Percentiles rank a stretch among this genome's conserved stretches.
These are phyloP conservation scores for Colletotrichum sp. DNA, from an alignment of 2,329 filamentous ascomycete genomes.

Conservation along the genomic window DNA sequence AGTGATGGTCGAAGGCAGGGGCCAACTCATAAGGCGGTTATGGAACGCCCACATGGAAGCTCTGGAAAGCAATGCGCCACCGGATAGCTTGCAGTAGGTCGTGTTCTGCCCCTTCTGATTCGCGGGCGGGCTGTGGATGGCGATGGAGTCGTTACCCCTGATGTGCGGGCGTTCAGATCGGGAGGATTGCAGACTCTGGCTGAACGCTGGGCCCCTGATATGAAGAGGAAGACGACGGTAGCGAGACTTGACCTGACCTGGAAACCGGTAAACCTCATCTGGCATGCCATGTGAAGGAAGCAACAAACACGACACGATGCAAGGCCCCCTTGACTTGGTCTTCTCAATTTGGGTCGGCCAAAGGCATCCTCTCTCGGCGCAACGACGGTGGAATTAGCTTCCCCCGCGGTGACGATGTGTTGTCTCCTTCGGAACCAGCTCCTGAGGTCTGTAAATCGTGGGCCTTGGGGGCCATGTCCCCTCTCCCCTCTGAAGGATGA, in stretches of 20 bases:
- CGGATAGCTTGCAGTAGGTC: neutral
- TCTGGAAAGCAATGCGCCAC: slow-evolving; percentile 2
- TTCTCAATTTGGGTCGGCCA: neutral
- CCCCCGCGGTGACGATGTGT: neutral
- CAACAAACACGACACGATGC: neutral
- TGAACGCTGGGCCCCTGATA: neutral
- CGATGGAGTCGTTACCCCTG: neutral
- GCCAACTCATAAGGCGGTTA: neutral
- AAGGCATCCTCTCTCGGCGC: neutral
- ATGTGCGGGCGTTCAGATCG: neutral
- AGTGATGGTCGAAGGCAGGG: neutral
- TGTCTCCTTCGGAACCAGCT: neutral
- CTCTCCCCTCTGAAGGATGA: neutral
- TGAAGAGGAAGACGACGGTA: neutral
- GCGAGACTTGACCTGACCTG: neutral
- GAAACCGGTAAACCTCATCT: neutral
- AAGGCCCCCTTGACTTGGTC: neutral
- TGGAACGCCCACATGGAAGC: slow-evolving; percentile 3
- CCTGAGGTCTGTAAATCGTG: neutral
- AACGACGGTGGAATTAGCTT: neutral
- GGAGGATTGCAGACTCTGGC: neutral
- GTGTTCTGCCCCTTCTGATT: neutral
- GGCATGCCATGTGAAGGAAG: neutral
- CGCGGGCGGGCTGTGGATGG: neutral
- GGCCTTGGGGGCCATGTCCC: neutral